These are phyloP conservation scores for Colletotrichum brevisporum DNA, from an alignment of 2,329 filamentous ascomycete species.

Conservation along the genomic window DNA sequence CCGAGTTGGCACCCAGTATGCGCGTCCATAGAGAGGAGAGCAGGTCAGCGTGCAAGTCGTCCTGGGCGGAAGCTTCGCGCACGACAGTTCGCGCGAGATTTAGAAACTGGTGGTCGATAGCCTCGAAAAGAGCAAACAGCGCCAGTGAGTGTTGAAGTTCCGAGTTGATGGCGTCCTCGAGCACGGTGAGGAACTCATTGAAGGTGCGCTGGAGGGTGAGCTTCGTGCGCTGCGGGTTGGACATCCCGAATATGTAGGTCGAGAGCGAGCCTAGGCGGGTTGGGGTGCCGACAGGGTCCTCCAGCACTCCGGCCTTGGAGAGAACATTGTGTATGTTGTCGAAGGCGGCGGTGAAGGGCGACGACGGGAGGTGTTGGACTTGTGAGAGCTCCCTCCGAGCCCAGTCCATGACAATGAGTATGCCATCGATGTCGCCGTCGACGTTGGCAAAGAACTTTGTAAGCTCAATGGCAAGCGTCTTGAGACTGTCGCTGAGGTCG, in stretches of 20 bases:
- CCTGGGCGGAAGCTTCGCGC: constrained; percentile 85
- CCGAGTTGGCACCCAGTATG: constrained; percentile 82
- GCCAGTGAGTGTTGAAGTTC: constrained; percentile 85
- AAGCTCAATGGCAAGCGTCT: constrained; percentile 86
- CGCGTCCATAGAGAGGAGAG: constrained; percentile 89
- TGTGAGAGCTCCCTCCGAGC: constrained; percentile 86
- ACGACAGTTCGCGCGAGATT: constrained; percentile 89
- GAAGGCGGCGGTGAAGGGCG: constrained; percentile 78
- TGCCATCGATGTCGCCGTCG: constrained; percentile 92
- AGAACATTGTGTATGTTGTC: constrained; percentile 88
- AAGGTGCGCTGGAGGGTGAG: constrained; percentile 88
- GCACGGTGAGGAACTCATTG: constrained; percentile 85
- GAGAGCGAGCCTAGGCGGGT: constrained; percentile 79
- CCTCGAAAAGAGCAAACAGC: constrained; percentile 91
- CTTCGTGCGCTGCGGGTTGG: constrained; percentile 84
- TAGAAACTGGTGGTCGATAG: constrained; percentile 90
- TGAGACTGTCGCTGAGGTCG: constrained; percentile 86
- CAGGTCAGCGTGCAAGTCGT: constrained; percentile 84
- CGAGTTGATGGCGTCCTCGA: constrained; percentile 89
- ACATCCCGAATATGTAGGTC: constrained; percentile 83
- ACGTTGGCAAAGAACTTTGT: constrained; percentile 95
- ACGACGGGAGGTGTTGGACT: constrained; percentile 73
- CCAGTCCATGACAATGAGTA: constrained; percentile 97
- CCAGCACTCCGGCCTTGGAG: constrained; percentile 73
- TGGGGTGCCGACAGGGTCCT: constrained; percentile 67